A percentile compares a stretch with the other conserved stretches of the same genome.
Conservation (phyloP, 495 filamentous ascomycete species). For the Tetracladium setigerum region DNA sequence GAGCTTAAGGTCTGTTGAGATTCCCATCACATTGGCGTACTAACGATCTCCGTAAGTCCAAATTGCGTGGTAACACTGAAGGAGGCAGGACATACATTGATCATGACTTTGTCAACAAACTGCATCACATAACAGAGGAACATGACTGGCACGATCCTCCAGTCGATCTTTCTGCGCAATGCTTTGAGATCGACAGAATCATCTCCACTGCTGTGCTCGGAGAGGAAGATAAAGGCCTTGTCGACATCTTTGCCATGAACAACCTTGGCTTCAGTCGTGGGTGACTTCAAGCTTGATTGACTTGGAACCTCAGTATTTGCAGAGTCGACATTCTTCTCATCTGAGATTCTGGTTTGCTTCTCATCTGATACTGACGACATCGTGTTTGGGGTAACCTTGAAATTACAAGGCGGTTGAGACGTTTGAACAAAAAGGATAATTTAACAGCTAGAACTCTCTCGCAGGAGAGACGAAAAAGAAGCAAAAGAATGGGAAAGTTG, state of each 20-base stretch:
- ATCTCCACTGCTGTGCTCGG: constrained; percentile 2
- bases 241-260: constrained; percentile 19
- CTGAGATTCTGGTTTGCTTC: neutral
- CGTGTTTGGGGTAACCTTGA: neutral
- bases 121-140: constrained; percentile 57
- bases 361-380: constrained; percentile 1
- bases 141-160: constrained; percentile 49
- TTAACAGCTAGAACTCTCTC: too few species aligned
- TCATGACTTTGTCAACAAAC: constrained; percentile 58
- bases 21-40: constrained; percentile 57
- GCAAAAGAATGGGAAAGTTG: too few species aligned
- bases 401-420: constrained; percentile 1
- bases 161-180: constrained; percentile 44
- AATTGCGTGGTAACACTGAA: constrained; percentile 52
- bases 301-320: constrained; percentile 1
- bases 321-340: constrained; percentile 10
- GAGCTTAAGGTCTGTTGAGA: constrained; percentile 39
- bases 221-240: constrained; percentile 29
- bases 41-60: constrained; percentile 51
- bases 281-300: neutral
- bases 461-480: too few species aligned
- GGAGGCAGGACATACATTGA: constrained; percentile 41
- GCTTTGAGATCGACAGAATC: too few species aligned
- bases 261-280: constrained; percentile 4
- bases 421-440: too few species aligned